Evolutionary conservation across 2,329 filamentous ascomycete species (phyloP).

Genomic region (Pyricularia sp.): DNA sequence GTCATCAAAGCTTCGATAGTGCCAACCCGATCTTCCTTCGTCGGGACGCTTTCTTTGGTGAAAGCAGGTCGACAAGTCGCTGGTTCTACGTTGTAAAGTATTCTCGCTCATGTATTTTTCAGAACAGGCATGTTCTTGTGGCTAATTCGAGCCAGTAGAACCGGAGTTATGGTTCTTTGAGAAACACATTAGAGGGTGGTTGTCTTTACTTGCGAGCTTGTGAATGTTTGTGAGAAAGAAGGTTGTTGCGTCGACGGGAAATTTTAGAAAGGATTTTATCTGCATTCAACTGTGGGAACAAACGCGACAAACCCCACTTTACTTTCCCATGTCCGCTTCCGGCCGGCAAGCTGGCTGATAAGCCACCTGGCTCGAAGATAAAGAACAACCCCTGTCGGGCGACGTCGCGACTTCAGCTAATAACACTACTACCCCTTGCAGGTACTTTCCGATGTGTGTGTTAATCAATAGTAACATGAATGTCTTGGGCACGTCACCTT

Average conservation of each 20-base stretch:
- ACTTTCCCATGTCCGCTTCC: background rate
- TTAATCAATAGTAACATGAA: too few species aligned
- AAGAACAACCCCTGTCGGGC: background rate
- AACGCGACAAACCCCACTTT: background rate
- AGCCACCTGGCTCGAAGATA: background rate
- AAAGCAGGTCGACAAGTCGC: background rate
- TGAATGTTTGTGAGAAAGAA: background rate
- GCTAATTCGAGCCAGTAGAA: background rate
- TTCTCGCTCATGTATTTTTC: background rate
- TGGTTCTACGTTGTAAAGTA: background rate
- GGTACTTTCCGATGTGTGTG: too few species aligned
- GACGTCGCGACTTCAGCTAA: background rate
- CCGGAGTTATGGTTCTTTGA: background rate
- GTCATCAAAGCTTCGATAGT: conserved; percentile 89
- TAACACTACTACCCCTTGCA: too few species aligned
- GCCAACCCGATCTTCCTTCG: conserved; percentile 32
- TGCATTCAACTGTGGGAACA: background rate
- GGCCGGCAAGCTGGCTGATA: background rate
- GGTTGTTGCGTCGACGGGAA: background rate
- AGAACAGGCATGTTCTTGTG: background rate
- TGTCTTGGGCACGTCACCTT: background rate
- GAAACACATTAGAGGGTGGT: background rate
- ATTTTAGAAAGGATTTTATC: background rate
- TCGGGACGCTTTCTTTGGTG: background rate
- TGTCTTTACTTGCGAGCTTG: background rate